Evolutionary conservation across 2,329 filamentous ascomycete species (phyloP).

Genomic region (Alternaria angustiovoidea): DNA sequence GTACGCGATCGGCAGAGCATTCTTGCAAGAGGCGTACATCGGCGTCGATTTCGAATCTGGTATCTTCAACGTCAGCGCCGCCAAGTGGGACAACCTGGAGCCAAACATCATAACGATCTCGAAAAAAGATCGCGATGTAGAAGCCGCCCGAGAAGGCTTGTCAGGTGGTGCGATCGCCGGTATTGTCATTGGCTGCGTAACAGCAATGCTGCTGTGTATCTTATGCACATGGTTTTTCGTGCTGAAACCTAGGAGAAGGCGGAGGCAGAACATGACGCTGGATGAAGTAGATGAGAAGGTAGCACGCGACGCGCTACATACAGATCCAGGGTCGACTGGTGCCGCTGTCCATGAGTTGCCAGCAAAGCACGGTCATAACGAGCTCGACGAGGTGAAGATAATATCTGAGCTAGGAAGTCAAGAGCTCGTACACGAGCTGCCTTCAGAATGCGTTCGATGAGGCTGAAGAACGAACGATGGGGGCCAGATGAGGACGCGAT

Average conservation of each 20-base stretch:
- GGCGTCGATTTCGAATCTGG: conserved; percentile 54
- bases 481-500: not conserved
- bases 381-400: not conserved
- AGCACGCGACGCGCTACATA: too few species aligned
- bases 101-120: not conserved
- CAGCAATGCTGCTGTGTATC: rapidly evolving
- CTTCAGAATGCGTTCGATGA: not conserved
- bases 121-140: not conserved
- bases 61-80: conserved; percentile 38
- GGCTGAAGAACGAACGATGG: too few species aligned
- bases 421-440: not conserved
- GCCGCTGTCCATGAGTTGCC: not conserved
- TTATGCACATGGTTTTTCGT: not conserved
- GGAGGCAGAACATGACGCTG: too few species aligned
- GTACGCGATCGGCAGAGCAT: conserved; percentile 69
- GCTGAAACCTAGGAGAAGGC: too few species aligned
- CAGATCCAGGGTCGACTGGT: not conserved
- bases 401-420: not conserved
- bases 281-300: too few species aligned
- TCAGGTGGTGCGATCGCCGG: not conserved
- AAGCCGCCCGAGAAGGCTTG: rapidly evolving
- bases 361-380: not conserved
- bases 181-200: not conserved
- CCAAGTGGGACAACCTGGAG: not conserved
- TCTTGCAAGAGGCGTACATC: conserved; percentile 70